phyloP scores from a whole-genome alignment of 441 rosid genomes.

The Biscutella auriculata region DNA sequence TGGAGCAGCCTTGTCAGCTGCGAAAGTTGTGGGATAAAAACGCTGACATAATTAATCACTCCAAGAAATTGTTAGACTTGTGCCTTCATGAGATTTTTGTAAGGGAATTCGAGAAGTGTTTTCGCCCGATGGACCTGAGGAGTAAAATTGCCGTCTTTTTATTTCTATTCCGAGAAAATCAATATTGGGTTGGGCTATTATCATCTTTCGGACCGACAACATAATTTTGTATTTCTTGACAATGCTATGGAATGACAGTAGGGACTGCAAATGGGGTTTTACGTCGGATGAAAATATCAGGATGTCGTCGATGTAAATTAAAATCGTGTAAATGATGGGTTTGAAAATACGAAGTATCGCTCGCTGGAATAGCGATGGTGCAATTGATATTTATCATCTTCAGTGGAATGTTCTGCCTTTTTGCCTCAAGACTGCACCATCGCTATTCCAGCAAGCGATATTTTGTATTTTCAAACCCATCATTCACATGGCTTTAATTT shows the following conservation, averaged over 20 bases:
- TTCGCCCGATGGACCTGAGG: background rate
- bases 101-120: background rate
- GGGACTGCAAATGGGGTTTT: background rate
- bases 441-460: background rate
- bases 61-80: background rate
- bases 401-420: background rate
- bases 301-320: background rate
- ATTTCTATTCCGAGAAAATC: background rate
- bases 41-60: too few species aligned
- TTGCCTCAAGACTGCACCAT: background rate
- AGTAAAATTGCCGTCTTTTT: background rate
- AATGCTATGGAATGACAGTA: fast-evolving
- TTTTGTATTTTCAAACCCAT: background rate
- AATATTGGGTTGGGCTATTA: background rate
- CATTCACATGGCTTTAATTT: background rate
- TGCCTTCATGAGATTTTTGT: too few species aligned
- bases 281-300: background rate
- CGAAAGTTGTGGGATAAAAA: too few species aligned
- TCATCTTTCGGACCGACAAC: background rate
- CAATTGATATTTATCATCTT: too few species aligned
- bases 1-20: background rate
- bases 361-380: background rate
- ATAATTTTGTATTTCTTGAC: background rate
- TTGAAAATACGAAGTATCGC: background rate
- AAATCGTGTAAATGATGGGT: background rate